Base-by-base conservation (phyloP, 192 early-diverging fungal genomes). In the Backusella westeae region DNA sequence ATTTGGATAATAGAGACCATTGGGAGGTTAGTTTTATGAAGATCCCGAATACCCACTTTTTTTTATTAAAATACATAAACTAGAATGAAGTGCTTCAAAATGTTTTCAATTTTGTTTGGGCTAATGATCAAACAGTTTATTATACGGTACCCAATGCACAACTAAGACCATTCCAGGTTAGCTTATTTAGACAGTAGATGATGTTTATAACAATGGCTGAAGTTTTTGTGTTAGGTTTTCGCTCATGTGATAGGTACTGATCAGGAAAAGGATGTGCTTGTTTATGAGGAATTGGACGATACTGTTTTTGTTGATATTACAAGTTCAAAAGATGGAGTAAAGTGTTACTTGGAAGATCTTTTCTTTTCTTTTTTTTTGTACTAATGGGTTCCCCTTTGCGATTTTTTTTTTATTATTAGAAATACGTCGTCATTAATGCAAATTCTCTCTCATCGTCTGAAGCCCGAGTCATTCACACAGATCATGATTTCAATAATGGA, bases 281-380 rank as follows among this genome's bases (percentile, higher is more conserved):
- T 94, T 4, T 94, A 85, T 81, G 85, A 87, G 66, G 93, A 94
- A 69, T 69, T 74, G 6, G 85, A 92, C 38, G 84, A 88, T 42
- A 87, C 90, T 34, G 87, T 87, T 41, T 93, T 94, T 89, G 87
- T 94, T 12, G 93, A 94, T 82, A 90, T 94, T 42, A 90, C 90
- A 12, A 84, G 87, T 17, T 90, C 93, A 65, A 94, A 93, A 76
- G 93, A 94, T 80, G 86, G 85, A 69, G 84, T 83, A 75, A 72
- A 34, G 19, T 6, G 17, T 44, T 44, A 44, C 15, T 44, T 12
- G 38, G 8, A 39, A 7, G 10, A 39, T 15, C 32, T 32, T 1
- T 4, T 38, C 5, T 29, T 29, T 29, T n/a, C n/a, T n/a, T 1
- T 4, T 38, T 9, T 35, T 65, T 72, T n/a, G 6, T 21, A 9